Base-by-base conservation (phyloP, 1,284 basidiomycete genomes). In the Ganoderma sinense region DNA sequence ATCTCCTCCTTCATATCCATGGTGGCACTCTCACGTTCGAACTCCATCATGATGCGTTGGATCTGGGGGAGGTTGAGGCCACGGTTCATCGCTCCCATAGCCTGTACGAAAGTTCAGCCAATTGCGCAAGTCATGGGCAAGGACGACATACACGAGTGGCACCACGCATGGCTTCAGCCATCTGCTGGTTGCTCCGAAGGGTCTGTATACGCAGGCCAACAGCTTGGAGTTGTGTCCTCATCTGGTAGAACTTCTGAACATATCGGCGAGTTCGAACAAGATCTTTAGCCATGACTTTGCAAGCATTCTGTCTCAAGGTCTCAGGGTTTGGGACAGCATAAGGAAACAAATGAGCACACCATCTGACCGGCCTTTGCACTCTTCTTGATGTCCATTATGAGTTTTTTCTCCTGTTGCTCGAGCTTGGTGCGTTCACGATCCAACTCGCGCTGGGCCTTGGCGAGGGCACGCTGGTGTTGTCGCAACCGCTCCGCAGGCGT, bases 1-100 rank as follows among this genome's bases (percentile, higher is more conserved):
- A 99, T 98, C 81, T 98, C 97, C 83, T 99, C 98, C 83, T 99
- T 99, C 98, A 99, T 99, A 82, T 99, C 97, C 98, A 99, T 99
- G 80, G 94, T 95, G 13, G 94, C 91, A 73, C 93, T 97, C 83
- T 99, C 98, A 77, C 92, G 94, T 84, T 99, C 97, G 76, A 99
- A 99, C 62, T 99, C 97, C 76, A 93, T 94, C 94, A 99, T 97
- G 79, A 99, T 99, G 65, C 91, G 90, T 80, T 97, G 95, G 71
- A 99, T 99, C 75, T 91, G 89, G 10, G 98, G 97, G 14, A 99
- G 88, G 81, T 99, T 99, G 76, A 99, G 88, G 45, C 94, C 94
- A 65, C 94, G 89, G 80, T 99, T 99, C 98, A 99, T 99, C 64
- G 96, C 91, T 10, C 93, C 95, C 97, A 99, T 99, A 14, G 98